A percentile compares a stretch with the other conserved stretches of the same genome.
Conservation (phyloP, 768 basidiomycete genomes). For the Phaffia australis region DNA sequence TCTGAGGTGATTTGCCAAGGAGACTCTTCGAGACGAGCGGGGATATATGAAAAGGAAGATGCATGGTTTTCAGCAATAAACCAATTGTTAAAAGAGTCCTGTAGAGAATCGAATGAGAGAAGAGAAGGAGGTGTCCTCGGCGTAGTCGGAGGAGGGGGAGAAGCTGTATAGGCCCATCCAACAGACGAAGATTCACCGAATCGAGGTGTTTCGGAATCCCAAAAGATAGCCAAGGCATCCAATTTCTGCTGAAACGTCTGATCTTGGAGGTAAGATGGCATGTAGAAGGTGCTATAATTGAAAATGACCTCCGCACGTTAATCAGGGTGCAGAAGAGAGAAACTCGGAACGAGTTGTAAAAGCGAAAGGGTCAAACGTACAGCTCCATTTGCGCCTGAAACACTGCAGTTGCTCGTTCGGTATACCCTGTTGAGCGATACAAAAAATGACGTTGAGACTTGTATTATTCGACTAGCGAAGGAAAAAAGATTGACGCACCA, state of each 20-base stretch:
- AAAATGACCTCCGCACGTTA: slow-evolving; percentile 34
- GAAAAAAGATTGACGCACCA: slow-evolving; percentile 29
- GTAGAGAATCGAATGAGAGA: not conserved
- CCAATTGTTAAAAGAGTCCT: slow-evolving; percentile 3
- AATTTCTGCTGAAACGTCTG: slow-evolving; percentile 28
- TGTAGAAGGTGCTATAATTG: slow-evolving; percentile 31
- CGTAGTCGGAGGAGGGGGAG: not conserved
- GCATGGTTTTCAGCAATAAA: slow-evolving; percentile 1
- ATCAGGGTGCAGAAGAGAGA: not conserved
- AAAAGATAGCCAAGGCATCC: slow-evolving; percentile 37
- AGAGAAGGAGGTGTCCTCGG: not conserved
- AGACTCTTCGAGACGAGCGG: slow-evolving; percentile 18
- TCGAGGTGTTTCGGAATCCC: slow-evolving; percentile 39
- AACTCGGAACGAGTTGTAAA: not conserved
- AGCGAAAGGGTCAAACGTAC: slow-evolving; percentile 26
- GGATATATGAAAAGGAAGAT: not conserved
- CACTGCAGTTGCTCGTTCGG: slow-evolving; percentile 37
- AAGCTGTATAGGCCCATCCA: slow-evolving; percentile 16
- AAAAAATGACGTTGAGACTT: not conserved
- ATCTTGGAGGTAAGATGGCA: slow-evolving; percentile 2
- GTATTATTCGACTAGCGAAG: too few relatives aligned
- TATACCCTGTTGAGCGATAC: slow-evolving; percentile 32
- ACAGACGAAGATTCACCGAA: slow-evolving; percentile 34
- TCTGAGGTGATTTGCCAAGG: slow-evolving; percentile 30
- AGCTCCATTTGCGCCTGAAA: slow-evolving; percentile 41